These are phyloP conservation scores for Mycena rebaudengoi DNA, from an alignment of 768 basidiomycete species.

Conservation along the genomic window DNA sequence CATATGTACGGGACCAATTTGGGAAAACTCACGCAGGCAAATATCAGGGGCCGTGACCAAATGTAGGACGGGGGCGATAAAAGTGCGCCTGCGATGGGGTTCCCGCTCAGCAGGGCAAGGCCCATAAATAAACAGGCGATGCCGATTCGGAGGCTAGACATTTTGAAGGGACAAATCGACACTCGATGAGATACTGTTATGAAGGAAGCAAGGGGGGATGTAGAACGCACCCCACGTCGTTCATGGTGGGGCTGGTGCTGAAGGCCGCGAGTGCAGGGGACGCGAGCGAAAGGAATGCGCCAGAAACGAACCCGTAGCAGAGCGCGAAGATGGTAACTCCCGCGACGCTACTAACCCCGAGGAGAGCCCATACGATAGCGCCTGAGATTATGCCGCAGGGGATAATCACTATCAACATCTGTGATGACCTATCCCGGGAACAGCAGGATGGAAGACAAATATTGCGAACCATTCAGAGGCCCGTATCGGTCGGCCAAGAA, in stretches of 20 bases:
- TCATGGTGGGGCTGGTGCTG: neutral
- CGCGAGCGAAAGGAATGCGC: constrained; percentile 49
- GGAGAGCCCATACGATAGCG: constrained; percentile 56
- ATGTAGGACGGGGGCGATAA: constrained; percentile 45
- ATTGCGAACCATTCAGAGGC: constrained; percentile 51
- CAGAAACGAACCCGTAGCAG: constrained; percentile 65
- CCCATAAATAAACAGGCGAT: constrained; percentile 37
- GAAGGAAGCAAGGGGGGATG: neutral
- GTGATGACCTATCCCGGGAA: no score
- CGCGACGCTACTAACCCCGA: constrained; percentile 50
- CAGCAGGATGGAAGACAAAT: neutral
- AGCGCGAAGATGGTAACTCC: constrained; percentile 56
- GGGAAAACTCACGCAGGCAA: neutral
- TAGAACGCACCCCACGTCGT: constrained; percentile 35
- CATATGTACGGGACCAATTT: no score
- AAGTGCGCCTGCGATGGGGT: constrained; percentile 61
- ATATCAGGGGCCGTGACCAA: constrained; percentile 54
- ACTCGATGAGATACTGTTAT: no score
- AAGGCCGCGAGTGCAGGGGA: neutral
- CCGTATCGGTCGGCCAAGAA: constrained; percentile 59
- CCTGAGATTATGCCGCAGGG: constrained; percentile 50
- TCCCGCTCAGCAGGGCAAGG: constrained; percentile 57
- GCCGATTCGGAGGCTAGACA: neutral
- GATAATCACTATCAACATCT: constrained; percentile 48
- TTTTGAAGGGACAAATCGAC: neutral